Evolutionary conservation across 768 basidiomycete genomes (phyloP), one percentile per base, ranked within the genome.

Genomic region (Porphyrellus cyaneotinctus): DNA sequence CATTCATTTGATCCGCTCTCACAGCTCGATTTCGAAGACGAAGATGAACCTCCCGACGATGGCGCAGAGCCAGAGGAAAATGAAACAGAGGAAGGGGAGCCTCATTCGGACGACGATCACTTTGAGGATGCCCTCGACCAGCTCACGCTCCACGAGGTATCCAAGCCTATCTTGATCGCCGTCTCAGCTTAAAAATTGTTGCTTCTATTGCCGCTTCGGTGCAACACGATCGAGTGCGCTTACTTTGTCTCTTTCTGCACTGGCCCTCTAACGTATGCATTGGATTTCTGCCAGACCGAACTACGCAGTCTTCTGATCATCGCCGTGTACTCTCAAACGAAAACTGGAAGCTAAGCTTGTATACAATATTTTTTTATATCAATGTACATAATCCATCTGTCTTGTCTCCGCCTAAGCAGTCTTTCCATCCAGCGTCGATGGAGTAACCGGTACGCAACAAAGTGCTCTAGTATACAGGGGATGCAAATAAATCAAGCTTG

Each of bases 21-120:
- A 14, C 53, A 93, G 89, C 81, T 93, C 52, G 92, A 93, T 64
- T 91, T 81, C 63, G 88, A 92, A 62, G 89, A 92, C 58, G 84
- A 92, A 62, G 89, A 92, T 58, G 84, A 89, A 50, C 74, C 77
- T n/a, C 75, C 78, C 8, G 84, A 83, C 17, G 77, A 78, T 5
- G 78, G 73, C 17, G 51, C 47, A 24, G 49, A 53, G 50, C 43
- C 55, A 8, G 65, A 57, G 23, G 70, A 70, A 49, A 63, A 17
- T 13, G 49, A 37, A 24, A 18, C 71, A 4, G 75, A 71, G 4
- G 75, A 70, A 32, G 53, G 67, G 1, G 66, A 63, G 15, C 64
- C 68, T 10, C 72, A 76, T 18, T 72, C 69, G 18, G 76, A 73
- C 31, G 70, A 74, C 20, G 76, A 79, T 37, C 56, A 67, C 11